Evolutionary conservation across 1,284 basidiomycete species (phyloP), one percentile per base, ranked within the genome.

Genomic region (Ceratobasidium sp.): DNA sequence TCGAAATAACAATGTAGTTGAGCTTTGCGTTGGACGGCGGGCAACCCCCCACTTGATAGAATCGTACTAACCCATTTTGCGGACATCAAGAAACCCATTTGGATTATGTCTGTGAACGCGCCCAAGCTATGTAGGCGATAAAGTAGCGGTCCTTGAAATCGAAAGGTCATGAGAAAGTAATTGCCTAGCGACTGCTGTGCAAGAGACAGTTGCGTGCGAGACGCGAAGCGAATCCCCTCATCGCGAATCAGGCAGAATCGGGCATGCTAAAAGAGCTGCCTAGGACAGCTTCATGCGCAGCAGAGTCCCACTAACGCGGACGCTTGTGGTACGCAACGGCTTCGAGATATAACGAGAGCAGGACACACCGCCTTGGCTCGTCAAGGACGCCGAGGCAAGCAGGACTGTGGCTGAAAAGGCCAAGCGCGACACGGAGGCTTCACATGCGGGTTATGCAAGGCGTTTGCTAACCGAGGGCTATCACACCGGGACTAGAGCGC

Each of bases 321-420:
- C n/a, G n/a, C n/a, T n/a, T n/a, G n/a, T n/a, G 5, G 23, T 42
- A 15, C 33, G 15, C 17, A 49, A 47, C 4, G 31, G 37, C 33
- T 26, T 63, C 3, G 2, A 15, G 60, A 17, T 63, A 15, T 63
- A 35, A 37, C 20, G 54, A 42, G 60, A 39, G 33, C 13, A 17
- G 13, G n/a, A 20, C 63, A 65, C 45, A 45, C 23, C 49, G 39
- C 42, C 45, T 37, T 45, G 37, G 33, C 33, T 51, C 15, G 5
- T 20, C 47, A 39, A 33, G 42, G 61, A 42, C 49, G 76, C 76
- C 42, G 75, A 71, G 61, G 58, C 60, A 47, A 49, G 42, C 31
- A 69, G 45, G 45, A 31, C 23, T 20, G 74, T 26, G 54, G 51
- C 45, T 47, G 60, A 67, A 58, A 71, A 39, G 53, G 56, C 65